Evolutionary conservation across 352 stramenopile species (phyloP).

Genomic region (Globisporangium yorkense): DNA sequence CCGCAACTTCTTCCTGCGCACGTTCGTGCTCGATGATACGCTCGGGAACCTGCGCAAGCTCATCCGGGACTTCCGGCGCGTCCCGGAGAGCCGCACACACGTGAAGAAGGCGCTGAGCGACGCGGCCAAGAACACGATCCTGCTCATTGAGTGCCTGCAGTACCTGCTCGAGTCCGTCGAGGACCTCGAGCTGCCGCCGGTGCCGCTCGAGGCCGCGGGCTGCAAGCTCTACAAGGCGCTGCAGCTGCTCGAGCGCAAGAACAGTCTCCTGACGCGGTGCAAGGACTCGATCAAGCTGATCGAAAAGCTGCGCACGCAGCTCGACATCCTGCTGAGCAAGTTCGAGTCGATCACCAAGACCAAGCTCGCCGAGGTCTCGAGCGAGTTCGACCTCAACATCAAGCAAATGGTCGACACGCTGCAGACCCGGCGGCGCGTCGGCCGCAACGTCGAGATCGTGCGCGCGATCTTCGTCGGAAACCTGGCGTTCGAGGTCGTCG

Average conservation of each 20-base stretch:
- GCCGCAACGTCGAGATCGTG: conserved; percentile 80
- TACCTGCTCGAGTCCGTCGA: conserved; percentile 95
- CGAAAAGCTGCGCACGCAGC: conserved; percentile 83
- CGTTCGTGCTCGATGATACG: conserved; percentile 95
- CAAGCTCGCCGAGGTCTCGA: conserved; percentile 84
- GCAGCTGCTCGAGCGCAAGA: conserved; percentile 84
- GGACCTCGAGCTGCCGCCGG: conserved; percentile 61
- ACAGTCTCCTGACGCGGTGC: conserved; percentile 88
- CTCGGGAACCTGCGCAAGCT: conserved; percentile 84
- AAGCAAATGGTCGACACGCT: conserved; percentile 80
- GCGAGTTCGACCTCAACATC: conserved; percentile 87
- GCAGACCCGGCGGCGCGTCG: conserved; percentile 44
- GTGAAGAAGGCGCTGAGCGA: conserved; percentile 89
- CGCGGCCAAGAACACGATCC: conserved; percentile 91
- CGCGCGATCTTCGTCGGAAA: conserved; percentile 91
- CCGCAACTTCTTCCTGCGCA: conserved; percentile 95
- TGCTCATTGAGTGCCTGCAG: conserved; percentile 95
- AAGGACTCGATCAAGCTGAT: conserved; percentile 96
- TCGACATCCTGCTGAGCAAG: conserved; percentile 91
- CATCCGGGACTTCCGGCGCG: conserved; percentile 79
- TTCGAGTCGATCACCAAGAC: conserved; percentile 86
- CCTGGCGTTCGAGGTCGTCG: conserved; percentile 93
- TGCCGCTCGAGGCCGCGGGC: conserved; percentile 39
- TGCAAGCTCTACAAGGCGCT: conserved; percentile 91
- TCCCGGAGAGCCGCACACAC: conserved; percentile 73